Evolutionary conservation across 495 filamentous ascomycete species (phyloP), one percentile per base, ranked within the genome.

Genomic region (Bryoglossum gracile): DNA sequence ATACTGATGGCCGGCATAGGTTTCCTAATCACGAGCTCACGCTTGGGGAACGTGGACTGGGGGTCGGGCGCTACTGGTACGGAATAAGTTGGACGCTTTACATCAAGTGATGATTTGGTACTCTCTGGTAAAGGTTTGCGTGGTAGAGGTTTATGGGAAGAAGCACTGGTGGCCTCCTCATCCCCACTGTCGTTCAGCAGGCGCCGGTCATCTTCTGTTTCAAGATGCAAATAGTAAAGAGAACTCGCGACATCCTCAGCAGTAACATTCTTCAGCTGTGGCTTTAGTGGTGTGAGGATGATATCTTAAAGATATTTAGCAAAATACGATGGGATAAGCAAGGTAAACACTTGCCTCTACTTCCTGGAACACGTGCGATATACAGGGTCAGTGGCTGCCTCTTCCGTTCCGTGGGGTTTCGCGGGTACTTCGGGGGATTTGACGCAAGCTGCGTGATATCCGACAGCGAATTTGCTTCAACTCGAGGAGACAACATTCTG

Each of bases 221-320:
- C 75, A 28, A 94, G 71, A 62, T 98, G 92, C 28, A 95, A 65
- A 59, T 91, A 96, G 66, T 96, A 98, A 2, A 98, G 73, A 9
- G 83, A 92, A 53, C 82, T 86, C 39, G 84, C 79, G 26, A 97
- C 83, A 62, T 95, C 91, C 59, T 87, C 82, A 6, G 78, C 85
- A 0, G 86, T 94, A 21, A 97, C 86, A 32, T 87, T 87, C 62
- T 91, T 92, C 14, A 82, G 71, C 14, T 85, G 79, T 14, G 92
- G 92, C 64, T 91, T 90, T 17, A 94, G 68, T 0, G 92, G 85
- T 8, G 91, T 90, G n/a, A 97, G 77, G 49, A 98, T 92, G 36
- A 97, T 76, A 74, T 97, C 92, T 94, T 47, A 21, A 18, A 4
- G n/a, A 2, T 26, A 18, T 37, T 48, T 48, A 56, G 45, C 11